Evolutionary conservation across 805 yeast species (phyloP).

Genomic region (Cyberlindnera samutprakarnensis): DNA sequence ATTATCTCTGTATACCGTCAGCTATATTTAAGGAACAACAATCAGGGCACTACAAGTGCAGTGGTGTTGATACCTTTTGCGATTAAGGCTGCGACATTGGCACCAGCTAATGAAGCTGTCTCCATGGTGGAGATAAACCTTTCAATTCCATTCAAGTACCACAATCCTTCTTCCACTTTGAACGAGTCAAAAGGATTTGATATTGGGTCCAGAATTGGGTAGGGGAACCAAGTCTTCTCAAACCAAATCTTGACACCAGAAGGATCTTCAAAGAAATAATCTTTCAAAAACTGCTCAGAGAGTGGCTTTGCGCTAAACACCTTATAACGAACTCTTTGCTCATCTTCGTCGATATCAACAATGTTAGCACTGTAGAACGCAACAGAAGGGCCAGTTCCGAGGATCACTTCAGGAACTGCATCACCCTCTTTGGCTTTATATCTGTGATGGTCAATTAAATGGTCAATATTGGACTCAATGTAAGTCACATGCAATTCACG

Average conservation of each 20-base stretch:
- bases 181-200: too few species aligned
- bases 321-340: slow-evolving; percentile 32
- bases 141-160: slow-evolving; percentile 40
- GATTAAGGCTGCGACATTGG: slow-evolving; percentile 39
- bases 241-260: slow-evolving; percentile 20
- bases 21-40: too few species aligned
- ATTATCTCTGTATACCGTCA: too few species aligned
- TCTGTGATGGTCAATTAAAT: slow-evolving; percentile 14
- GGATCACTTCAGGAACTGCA: slow-evolving; percentile 23
- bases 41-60: slow-evolving; percentile 6
- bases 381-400: slow-evolving; percentile 17
- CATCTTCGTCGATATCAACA: slow-evolving; percentile 21
- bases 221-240: slow-evolving; percentile 35
- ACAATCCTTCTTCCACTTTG: too few species aligned
- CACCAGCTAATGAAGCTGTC: slow-evolving; percentile 41
- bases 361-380: slow-evolving; percentile 30
- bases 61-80: slow-evolving; percentile 23
- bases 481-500: slow-evolving; percentile 33
- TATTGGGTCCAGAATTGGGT: slow-evolving; percentile 33
- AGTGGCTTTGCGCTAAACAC: slow-evolving; percentile 28
- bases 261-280: slow-evolving; percentile 15
- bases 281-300: slow-evolving; percentile 10
- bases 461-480: slow-evolving; percentile 19
- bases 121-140: slow-evolving; percentile 44
- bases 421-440: slow-evolving; percentile 15